A percentile compares a stretch with the other conserved stretches of the same genome.
These are phyloP conservation scores for Cyanidium caldarium DNA, from an alignment of 23 red algal genomes.

Conservation along the genomic window DNA sequence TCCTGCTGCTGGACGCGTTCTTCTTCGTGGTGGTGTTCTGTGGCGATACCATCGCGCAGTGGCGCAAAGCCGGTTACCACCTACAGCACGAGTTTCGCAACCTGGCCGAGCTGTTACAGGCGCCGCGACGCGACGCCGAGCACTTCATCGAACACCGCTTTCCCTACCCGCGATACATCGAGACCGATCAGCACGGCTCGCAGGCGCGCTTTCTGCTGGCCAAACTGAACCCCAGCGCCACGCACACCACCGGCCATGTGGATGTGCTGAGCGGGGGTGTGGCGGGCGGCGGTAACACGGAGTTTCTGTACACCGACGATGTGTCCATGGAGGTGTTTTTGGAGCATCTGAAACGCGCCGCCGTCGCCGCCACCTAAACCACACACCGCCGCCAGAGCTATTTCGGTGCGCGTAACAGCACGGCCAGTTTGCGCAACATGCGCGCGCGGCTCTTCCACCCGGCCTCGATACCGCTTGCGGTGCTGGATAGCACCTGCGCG, in stretches of 20 bases:
- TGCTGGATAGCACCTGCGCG: neutral
- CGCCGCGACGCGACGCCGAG: conserved; percentile 76
- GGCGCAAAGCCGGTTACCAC: conserved; percentile 90
- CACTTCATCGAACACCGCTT: conserved; percentile 65
- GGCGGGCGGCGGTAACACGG: too few species aligned
- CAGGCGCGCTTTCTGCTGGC: conserved; percentile 89
- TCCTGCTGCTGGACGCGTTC: conserved; percentile 88
- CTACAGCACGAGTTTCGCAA: conserved; percentile 53
- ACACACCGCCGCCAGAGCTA: neutral
- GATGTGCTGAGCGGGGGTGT: conserved; percentile 27
- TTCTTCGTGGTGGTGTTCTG: conserved; percentile 95
- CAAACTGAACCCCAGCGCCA: conserved; percentile 91
- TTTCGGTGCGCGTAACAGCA: neutral
- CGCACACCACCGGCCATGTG: conserved; percentile 43
- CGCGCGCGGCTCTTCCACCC: neutral
- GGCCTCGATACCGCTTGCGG: too few species aligned
- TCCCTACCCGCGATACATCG: conserved; percentile 90
- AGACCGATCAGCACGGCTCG: conserved; percentile 76
- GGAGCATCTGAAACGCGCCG: conserved; percentile 47
- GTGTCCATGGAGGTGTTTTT: conserved; percentile 78
- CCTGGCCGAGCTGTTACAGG: conserved; percentile 64
- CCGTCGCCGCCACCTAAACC: conserved; percentile 6
- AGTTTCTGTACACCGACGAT: conserved; percentile 92
- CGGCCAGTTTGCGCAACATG: neutral
- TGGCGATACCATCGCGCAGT: conserved; percentile 60